A percentile compares a stretch with the other conserved stretches of the same genome.
Evolutionary conservation across 2,329 filamentous ascomycete genomes (phyloP).

Genomic region (Paraphoma sp.): DNA sequence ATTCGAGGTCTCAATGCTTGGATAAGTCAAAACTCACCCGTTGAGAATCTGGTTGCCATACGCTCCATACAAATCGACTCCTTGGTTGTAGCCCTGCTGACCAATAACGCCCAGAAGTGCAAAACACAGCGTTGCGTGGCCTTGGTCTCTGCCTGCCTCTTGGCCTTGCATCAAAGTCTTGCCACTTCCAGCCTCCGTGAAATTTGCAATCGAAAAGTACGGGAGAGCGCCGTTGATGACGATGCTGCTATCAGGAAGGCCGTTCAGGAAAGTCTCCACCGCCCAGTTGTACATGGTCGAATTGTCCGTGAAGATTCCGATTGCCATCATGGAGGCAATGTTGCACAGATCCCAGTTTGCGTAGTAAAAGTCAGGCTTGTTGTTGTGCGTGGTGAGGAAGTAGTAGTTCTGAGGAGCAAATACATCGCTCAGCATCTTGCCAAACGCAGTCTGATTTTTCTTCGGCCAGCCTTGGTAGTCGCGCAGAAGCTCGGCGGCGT

Average conservation of each 20-base stretch:
- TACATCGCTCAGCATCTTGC: slow-evolving; percentile 44
- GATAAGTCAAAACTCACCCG: slow-evolving; percentile 40
- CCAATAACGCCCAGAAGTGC: slow-evolving; percentile 50
- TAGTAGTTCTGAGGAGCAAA: slow-evolving; percentile 50
- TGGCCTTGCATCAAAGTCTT: slow-evolving; percentile 49
- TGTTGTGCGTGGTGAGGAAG: slow-evolving; percentile 50
- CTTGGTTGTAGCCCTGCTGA: slow-evolving; percentile 54
- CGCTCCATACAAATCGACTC: slow-evolving; percentile 49
- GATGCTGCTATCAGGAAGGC: slow-evolving; percentile 48
- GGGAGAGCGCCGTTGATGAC: slow-evolving; percentile 21
- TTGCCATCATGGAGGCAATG: slow-evolving; percentile 49
- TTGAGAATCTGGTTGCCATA: slow-evolving; percentile 46
- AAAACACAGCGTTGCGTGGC: slow-evolving; percentile 52
- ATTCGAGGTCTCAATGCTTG: neutral
- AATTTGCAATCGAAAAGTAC: slow-evolving; percentile 34
- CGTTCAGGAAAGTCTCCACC: slow-evolving; percentile 50
- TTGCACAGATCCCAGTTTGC: slow-evolving; percentile 57
- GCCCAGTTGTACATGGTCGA: slow-evolving; percentile 49
- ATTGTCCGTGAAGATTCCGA: slow-evolving; percentile 54
- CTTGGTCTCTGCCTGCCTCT: slow-evolving; percentile 55
- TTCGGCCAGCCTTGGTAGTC: slow-evolving; percentile 42
- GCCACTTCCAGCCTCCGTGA: slow-evolving; percentile 35
- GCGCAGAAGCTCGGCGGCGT: slow-evolving; percentile 54
- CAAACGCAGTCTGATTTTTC: slow-evolving; percentile 1
- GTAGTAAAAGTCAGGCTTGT: slow-evolving; percentile 46